Evolutionary conservation across 2,329 filamentous ascomycete genomes (phyloP).

Genomic region (Arthrocladium fulminans): DNA sequence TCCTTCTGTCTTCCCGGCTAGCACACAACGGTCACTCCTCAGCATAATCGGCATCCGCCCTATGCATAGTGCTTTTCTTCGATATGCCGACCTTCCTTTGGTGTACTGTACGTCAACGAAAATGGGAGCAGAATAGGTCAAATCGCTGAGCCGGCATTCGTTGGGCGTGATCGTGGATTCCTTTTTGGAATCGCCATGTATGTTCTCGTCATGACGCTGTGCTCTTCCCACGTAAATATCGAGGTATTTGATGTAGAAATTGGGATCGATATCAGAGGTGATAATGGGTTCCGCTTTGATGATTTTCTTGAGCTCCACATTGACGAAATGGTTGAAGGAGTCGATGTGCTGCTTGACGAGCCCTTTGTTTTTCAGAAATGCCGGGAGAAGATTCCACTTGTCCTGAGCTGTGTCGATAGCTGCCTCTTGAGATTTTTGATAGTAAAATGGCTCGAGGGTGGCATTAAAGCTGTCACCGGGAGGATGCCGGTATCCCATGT

Average conservation of each 20-base stretch:
- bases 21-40: constrained; percentile 83
- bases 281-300: constrained; percentile 83
- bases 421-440: constrained; percentile 57
- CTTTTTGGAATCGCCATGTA: constrained; percentile 45
- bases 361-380: constrained; percentile 97
- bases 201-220: constrained; percentile 65
- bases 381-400: constrained; percentile 93
- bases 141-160: constrained; percentile 90
- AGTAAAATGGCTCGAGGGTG: constrained; percentile 61
- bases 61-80: constrained; percentile 65
- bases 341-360: constrained; percentile 96
- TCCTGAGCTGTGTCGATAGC: constrained; percentile 65
- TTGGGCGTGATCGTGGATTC: constrained; percentile 68
- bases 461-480: constrained; percentile 47
- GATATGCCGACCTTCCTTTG: constrained; percentile 67
- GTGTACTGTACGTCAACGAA: constrained; percentile 87
- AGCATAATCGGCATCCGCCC: constrained; percentile 95
- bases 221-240: constrained; percentile 82
- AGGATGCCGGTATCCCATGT: constrained; percentile 12
- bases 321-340: constrained; percentile 97
- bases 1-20: constrained; percentile 72
- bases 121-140: constrained; percentile 96
- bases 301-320: constrained; percentile 94
- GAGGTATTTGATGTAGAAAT: constrained; percentile 78
- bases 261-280: constrained; percentile 82